Conservation (phyloP, 2,329 filamentous ascomycete genomes). For the Alternaria atra region DNA sequence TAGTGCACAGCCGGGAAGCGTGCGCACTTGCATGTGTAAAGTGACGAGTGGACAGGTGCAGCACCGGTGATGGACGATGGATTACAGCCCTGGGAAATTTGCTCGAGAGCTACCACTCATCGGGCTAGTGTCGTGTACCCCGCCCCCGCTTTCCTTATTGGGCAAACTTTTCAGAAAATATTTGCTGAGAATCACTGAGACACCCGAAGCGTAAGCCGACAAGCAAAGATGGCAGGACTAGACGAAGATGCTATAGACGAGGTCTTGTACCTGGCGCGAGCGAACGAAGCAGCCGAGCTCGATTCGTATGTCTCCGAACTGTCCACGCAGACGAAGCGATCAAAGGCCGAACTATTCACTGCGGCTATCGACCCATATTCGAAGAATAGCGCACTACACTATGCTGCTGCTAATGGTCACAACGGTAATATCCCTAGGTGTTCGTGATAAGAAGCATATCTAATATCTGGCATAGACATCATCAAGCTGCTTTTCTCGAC, state of each 20-base stretch:
- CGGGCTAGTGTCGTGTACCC: conserved; percentile 18
- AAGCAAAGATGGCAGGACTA: conserved; percentile 34
- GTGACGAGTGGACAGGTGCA: conserved; percentile 11
- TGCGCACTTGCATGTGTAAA: conserved; percentile 9
- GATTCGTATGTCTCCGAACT: conserved; percentile 67
- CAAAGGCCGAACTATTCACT: conserved; percentile 69
- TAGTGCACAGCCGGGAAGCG: conserved; percentile 10
- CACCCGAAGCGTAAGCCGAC: conserved; percentile 6
- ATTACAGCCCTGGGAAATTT: neutral
- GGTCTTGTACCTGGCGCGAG: conserved; percentile 84
- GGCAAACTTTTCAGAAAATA: conserved; percentile 24
- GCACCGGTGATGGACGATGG: conserved; percentile 1
- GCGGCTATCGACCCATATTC: conserved; percentile 77
- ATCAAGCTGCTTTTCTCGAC: conserved; percentile 53
- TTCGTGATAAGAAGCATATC: conserved; percentile 11
- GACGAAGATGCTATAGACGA: conserved; percentile 86
- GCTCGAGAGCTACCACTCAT: conserved; percentile 5
- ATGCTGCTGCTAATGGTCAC: conserved; percentile 91
- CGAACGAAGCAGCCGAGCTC: conserved; percentile 78
- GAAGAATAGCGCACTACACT: conserved; percentile 84
- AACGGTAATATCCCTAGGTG: conserved; percentile 62
- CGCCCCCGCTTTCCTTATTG: conserved; percentile 28
- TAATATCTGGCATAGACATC: conserved; percentile 40
- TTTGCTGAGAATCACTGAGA: conserved; percentile 9
- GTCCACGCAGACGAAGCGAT: conserved; percentile 67